Base-by-base conservation (phyloP, 768 basidiomycete species). In the Lentinus brumalis region DNA sequence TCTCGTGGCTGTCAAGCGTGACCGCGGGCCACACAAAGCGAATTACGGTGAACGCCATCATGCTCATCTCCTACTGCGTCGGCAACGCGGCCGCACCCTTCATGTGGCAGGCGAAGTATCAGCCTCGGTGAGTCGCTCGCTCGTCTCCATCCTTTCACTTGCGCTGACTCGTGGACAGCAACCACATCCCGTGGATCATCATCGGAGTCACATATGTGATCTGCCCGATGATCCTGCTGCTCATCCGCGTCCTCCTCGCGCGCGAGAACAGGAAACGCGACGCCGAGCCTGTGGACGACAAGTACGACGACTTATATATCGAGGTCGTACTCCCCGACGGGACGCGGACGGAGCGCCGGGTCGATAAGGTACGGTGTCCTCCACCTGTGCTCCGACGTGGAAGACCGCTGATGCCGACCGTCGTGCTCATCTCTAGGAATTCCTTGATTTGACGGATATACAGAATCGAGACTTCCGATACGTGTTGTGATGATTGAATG, bases 381-480 rank as follows among this genome's bases (percentile, higher is more conserved):
- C n/a, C 15, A 31, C 50, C 46, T 49, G 2, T 18, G 7, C 21
- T 5, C 9, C 12, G 46, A 26, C 46, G 7, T 2, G 46, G 7
- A 29, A 10, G 46, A 18, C 21, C 21, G 21, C 21, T 26, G 21
- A 26, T 26, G 21, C 6, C 21, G 8, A 26, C 12, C 21, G 14
- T 38, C 49, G 41, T 15, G 26, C 38, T 52, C 56, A 6, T 35
- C 35, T 35, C 41, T 54, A 90, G 86, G 87, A 84, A 78, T 87
- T 83, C 69, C 70, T 89, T 74, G 89, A 91, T 68, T 73, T 91
- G 66, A 91, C 89, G 1, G 89, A 91, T 68, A 77, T 73, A 32
- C 85, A 90, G 70, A 91, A 91, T 65, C 79, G 83, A 10, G 86
- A 89, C 55, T 90, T 87, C 73, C 78, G 89, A 75, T 91, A 90